These are phyloP conservation scores for Agapanthus africanus DNA, from an alignment of 106 monocot species.

Conservation along the genomic window DNA sequence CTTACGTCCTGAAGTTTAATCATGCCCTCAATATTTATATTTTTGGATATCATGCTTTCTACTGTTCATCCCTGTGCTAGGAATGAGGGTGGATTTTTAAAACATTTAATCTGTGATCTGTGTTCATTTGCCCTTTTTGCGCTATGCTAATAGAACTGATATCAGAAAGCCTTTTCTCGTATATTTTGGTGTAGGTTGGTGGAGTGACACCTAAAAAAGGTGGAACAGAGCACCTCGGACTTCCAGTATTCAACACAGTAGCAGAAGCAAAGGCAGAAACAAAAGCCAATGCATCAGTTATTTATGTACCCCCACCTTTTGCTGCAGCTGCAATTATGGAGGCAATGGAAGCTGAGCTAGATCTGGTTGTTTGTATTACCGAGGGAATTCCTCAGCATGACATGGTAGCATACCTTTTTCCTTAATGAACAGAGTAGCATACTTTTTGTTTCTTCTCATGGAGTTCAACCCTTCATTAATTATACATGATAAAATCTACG, in stretches of 20 bases:
- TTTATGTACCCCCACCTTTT: slow-evolving; percentile 94
- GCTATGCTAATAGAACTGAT: no score
- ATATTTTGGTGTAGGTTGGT: slow-evolving; percentile 53
- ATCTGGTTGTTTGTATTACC: slow-evolving; percentile 84
- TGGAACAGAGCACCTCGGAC: slow-evolving; percentile 86
- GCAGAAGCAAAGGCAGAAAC: slow-evolving; percentile 96
- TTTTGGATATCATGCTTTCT: not conserved
- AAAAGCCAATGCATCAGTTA: slow-evolving; percentile 91
- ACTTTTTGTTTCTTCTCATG: no score
- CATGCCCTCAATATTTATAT: not conserved
- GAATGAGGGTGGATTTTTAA: not conserved
- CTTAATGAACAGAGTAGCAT: no score
- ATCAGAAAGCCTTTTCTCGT: not conserved
- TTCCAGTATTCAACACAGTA: slow-evolving; percentile 87
- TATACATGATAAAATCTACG: no score
- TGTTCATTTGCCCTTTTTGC: not conserved
- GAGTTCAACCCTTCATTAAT: no score
- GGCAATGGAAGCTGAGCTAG: slow-evolving; percentile 87
- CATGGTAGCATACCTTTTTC: no score
- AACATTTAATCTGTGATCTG: not conserved
- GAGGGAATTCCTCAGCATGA: slow-evolving; percentile 97
- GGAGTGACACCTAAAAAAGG: slow-evolving; percentile 98
- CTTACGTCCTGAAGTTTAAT: no score
- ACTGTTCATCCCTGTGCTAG: not conserved
- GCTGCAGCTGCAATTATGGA: slow-evolving; percentile 97